phyloP scores from a whole-genome alignment of 192 early-diverging fungal genomes.

The Coemansia sp. region DNA sequence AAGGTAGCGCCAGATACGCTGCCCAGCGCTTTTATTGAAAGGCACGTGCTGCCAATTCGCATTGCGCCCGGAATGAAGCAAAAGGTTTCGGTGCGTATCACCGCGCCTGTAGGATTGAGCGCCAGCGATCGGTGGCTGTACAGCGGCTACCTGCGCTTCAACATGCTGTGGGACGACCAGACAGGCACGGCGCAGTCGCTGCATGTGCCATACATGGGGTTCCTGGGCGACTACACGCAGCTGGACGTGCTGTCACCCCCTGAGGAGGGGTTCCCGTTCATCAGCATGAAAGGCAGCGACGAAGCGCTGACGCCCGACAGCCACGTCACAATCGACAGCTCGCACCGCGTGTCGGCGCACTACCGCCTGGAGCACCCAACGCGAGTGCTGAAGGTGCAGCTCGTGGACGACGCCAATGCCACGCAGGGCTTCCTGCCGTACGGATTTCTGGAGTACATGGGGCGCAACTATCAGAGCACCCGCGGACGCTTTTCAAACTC shows the following conservation, averaged over 20 bases:
- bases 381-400: slow-evolving; percentile 43
- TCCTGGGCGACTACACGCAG: slow-evolving; percentile 47
- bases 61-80: slow-evolving; percentile 30
- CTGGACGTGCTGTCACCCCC: slow-evolving; percentile 41
- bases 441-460: slow-evolving; percentile 49
- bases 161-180: slow-evolving; percentile 50
- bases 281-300: slow-evolving; percentile 37
- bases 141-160: slow-evolving; percentile 49
- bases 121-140: slow-evolving; percentile 39
- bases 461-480: slow-evolving; percentile 48
- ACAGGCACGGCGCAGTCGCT: slow-evolving; percentile 38
- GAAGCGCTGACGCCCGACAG: slow-evolving; percentile 29
- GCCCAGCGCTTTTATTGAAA: slow-evolving; percentile 39
- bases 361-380: slow-evolving; percentile 53
- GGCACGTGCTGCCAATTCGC: slow-evolving; percentile 32
- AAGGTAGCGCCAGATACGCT: slow-evolving; percentile 21
- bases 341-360: slow-evolving; percentile 40
- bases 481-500: slow-evolving; percentile 48
- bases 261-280: slow-evolving; percentile 40
- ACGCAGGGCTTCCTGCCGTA: slow-evolving; percentile 47
- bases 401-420: slow-evolving; percentile 39
- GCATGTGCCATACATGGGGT: slow-evolving; percentile 51
- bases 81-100: slow-evolving; percentile 32
- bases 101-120: slow-evolving; percentile 34
- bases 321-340: slow-evolving; percentile 32